phyloP scores from a whole-genome alignment of 2,329 filamentous ascomycete species.

The Cercospora sesami region DNA sequence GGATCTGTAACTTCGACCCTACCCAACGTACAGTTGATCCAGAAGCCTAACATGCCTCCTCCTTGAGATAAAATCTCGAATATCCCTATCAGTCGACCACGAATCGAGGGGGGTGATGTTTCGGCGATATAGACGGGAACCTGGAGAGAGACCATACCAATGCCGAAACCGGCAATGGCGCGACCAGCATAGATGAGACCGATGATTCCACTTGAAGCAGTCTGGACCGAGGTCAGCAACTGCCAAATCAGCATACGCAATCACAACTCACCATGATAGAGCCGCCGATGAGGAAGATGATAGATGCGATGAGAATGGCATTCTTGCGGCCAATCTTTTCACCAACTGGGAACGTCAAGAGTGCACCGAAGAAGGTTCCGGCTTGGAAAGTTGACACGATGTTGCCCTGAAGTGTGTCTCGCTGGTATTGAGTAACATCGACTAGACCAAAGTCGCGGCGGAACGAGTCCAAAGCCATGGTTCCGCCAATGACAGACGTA shows the following conservation, averaged over 20 bases:
- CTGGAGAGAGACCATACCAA: slow-evolving; percentile 42
- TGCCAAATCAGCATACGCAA: background rate
- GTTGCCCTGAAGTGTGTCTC: slow-evolving; percentile 45
- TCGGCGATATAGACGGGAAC: slow-evolving; percentile 45
- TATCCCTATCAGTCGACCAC: slow-evolving; percentile 65
- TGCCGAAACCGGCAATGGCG: slow-evolving; percentile 43
- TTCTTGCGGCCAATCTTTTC: slow-evolving; percentile 53
- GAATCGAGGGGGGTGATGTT: slow-evolving; percentile 59
- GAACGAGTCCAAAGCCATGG: slow-evolving; percentile 44
- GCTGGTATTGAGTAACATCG: slow-evolving; percentile 40
- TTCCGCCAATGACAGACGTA: slow-evolving; percentile 43
- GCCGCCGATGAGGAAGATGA: slow-evolving; percentile 47
- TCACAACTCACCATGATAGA: slow-evolving; percentile 37
- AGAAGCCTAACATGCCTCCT: slow-evolving; percentile 53
- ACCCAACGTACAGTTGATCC: slow-evolving; percentile 47
- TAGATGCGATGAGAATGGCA: slow-evolving; percentile 49
- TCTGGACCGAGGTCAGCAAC: slow-evolving; percentile 20
- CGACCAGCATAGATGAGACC: slow-evolving; percentile 42
- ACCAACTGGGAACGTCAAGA: slow-evolving; percentile 48
- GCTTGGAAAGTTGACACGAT: slow-evolving; percentile 44
- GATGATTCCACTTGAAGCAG: slow-evolving; percentile 40
- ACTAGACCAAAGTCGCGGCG: slow-evolving; percentile 40
- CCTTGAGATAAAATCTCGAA: slow-evolving; percentile 68
- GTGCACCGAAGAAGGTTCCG: slow-evolving; percentile 44
- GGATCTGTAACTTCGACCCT: too few species aligned